Evolutionary conservation across 2,329 filamentous ascomycete species (phyloP).

Genomic region (Exophiala phaeomuriformis): DNA sequence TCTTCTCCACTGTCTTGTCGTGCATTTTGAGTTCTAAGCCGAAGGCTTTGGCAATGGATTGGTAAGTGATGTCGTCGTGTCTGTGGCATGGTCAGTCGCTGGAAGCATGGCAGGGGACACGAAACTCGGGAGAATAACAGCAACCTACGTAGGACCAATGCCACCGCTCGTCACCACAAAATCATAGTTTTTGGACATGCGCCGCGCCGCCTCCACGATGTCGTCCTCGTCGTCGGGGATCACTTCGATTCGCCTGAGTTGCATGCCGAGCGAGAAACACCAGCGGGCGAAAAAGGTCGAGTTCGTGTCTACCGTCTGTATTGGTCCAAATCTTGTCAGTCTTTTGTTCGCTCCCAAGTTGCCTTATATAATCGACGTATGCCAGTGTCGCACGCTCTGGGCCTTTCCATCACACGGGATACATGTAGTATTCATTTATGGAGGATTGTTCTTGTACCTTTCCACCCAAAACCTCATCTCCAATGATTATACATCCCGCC

Average conservation of each 20-base stretch:
- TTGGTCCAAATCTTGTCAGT: not conserved
- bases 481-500: conserved; percentile 87
- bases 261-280: conserved; percentile 58
- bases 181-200: conserved; percentile 86
- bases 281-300: conserved; percentile 58
- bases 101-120: not conserved
- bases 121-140: conserved; percentile 2
- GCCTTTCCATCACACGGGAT: too few relatives aligned
- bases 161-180: conserved; percentile 93
- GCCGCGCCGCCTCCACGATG: conserved; percentile 75
- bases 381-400: too few relatives aligned
- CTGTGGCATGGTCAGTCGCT: conserved; percentile 39
- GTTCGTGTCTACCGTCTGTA: conserved; percentile 59
- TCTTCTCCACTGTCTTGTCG: conserved; percentile 66
- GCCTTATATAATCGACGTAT: too few relatives aligned
- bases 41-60: conserved; percentile 88
- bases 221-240: conserved; percentile 87
- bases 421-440: too few relatives aligned
- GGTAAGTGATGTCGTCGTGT: conserved; percentile 96
- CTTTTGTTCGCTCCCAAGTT: too few relatives aligned
- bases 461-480: conserved; percentile 80
- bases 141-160: conserved; percentile 80
- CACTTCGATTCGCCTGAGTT: conserved; percentile 80
- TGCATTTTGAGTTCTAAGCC: conserved; percentile 68
- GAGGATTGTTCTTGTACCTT: conserved; percentile 69